Base-by-base conservation (phyloP, 257 asterid genomes). In the Solanum appendiculatum region DNA sequence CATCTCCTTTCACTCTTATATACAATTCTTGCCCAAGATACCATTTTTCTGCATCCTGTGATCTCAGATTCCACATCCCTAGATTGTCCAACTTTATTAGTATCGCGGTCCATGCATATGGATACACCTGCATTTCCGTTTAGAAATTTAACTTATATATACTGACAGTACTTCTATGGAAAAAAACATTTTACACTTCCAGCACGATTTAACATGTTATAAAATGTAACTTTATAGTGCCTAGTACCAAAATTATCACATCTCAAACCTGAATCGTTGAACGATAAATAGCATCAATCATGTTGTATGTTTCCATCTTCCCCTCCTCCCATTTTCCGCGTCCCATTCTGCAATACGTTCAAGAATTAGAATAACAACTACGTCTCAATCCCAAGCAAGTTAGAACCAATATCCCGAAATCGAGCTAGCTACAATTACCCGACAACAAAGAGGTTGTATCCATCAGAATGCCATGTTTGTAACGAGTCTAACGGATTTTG, bases 11-110 rank as follows among this genome's bases (percentile, higher is more conserved):
- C 82, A 92, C 92, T 63, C 90, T 88, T 10, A 90, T 31, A 60
- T 90, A 90, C 6, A 90, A 5, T 68, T 91, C 90, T 88, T 87
- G 94, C 7, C 92, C 93, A 31, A 88, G 46, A 56, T 89, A 83
- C 90, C 88, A 83, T 29, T 85, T 87, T 37, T 90, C 91, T 39
- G 90, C 91, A 72, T 89, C 90, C 18, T 86, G 90, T 77, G 92
- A 88, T 86, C 92, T 83, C 88, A 92, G 54, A 58, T 90, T 92
- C 91, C 94, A 90, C 51, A 90, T 82, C 83, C 92, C 91, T 36
- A 34, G 14, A 54, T 88, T 89, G 86, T 92, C 93, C 66, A 90
- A 39, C 66, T 89, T 66, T 36, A 90, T 44, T 42, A 88, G 8
- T 29, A 89, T 54, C 9, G 88, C 86, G 0, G 90, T 92, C 92